These are phyloP conservation scores for Fraxinus angustifolia DNA, from an alignment of 305 asterid species.

Conservation along the genomic window DNA sequence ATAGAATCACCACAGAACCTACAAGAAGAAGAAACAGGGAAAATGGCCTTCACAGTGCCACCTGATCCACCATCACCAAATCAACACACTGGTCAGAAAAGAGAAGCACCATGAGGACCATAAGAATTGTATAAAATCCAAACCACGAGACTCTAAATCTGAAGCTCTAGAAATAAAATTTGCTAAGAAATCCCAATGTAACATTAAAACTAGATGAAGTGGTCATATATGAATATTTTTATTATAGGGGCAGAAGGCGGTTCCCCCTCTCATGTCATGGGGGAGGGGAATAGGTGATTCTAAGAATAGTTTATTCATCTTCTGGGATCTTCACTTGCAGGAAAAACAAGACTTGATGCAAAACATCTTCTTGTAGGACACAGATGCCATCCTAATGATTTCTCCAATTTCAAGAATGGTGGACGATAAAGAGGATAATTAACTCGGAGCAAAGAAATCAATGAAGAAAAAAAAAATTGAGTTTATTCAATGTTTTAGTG, in stretches of 20 bases:
- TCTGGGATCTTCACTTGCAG: neutral
- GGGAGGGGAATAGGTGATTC: neutral
- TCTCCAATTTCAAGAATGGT: neutral
- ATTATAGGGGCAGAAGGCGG: neutral
- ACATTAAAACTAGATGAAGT: neutral
- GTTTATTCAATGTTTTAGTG: neutral
- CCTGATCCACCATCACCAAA: neutral
- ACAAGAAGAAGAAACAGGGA: neutral
- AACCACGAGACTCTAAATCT: neutral
- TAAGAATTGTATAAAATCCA: neutral
- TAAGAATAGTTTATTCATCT: neutral
- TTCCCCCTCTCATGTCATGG: neutral
- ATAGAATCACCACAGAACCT: neutral
- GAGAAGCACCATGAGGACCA: neutral
- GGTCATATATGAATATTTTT: neutral
- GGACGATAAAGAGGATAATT: neutral
- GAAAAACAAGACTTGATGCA: neutral
- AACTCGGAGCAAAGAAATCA: neutral
- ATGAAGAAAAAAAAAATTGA: neutral
- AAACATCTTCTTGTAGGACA: neutral
- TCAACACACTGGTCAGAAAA: neutral
- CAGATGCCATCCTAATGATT: neutral
- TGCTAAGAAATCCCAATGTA: neutral
- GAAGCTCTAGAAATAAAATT: neutral
- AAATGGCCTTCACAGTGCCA: neutral